phyloP scores from a whole-genome alignment of 306 rosid species.

The Macrotyloma uniflorum region DNA sequence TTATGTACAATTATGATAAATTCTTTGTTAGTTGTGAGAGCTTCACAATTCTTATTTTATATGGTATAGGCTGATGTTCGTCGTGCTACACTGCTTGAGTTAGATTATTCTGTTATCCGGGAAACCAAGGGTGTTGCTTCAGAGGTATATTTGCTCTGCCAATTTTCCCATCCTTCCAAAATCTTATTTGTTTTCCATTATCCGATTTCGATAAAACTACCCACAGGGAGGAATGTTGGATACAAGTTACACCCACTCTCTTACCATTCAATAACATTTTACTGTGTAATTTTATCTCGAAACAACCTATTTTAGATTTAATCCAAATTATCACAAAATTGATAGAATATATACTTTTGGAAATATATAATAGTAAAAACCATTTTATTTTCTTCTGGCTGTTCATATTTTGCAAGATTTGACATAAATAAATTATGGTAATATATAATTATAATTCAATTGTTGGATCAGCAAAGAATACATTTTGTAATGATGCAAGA shows the following conservation, averaged over 20 bases:
- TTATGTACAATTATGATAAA: conserved; percentile 11
- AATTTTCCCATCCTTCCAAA: neutral
- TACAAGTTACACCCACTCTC: neutral
- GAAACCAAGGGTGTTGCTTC: conserved; percentile 53
- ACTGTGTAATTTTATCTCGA: neutral
- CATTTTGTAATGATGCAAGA: neutral
- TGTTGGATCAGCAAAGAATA: neutral
- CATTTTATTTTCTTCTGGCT: neutral
- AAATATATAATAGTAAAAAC: neutral
- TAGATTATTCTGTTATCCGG: conserved; percentile 57
- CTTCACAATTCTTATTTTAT: conserved; percentile 28
- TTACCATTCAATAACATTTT: neutral
- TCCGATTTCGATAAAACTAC: no score
- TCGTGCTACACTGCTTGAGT: conserved; percentile 58
- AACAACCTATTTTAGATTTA: neutral
- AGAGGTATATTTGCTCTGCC: conserved; percentile 51
- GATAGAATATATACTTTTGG: neutral
- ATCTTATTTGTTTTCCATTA: no score
- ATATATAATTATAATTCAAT: neutral
- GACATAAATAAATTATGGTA: neutral
- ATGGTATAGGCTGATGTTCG: conserved; percentile 79
- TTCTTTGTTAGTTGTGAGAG: neutral
- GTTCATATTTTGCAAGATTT: neutral
- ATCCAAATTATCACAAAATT: no score
- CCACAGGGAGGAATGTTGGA: neutral